Percentiles rank a stretch among this genome's conserved stretches.
Evolutionary conservation across 331 rosid species (phyloP).

Genomic region (Quercus lobata): DNA sequence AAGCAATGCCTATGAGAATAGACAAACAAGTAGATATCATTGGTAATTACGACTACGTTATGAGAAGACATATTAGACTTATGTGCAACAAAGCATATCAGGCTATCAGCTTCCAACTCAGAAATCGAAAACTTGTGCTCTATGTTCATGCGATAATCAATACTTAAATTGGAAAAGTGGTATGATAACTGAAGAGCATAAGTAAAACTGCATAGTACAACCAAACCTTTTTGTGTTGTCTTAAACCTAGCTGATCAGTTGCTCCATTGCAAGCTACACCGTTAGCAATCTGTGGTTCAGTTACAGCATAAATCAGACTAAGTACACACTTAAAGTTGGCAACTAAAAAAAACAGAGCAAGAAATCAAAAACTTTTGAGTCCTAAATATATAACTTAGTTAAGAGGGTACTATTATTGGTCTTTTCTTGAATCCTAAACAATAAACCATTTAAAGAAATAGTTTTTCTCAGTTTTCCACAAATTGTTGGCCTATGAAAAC

Average conservation of each 20-base stretch:
- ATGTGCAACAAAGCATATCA: not conserved
- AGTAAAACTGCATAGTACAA: not conserved
- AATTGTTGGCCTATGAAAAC: slow-evolving; percentile 6
- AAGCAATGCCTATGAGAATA: slow-evolving; percentile 65
- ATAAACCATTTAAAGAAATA: not conserved
- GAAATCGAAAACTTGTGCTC: not conserved
- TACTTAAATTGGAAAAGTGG: not conserved
- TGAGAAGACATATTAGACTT: not conserved
- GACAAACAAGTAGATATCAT: not conserved
- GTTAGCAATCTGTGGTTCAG: slow-evolving; percentile 42
- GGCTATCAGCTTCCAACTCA: not conserved
- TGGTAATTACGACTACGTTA: not conserved
- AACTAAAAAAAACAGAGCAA: not conserved
- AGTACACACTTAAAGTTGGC: slow-evolving; percentile 6
- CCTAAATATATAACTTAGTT: not conserved
- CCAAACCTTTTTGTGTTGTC: slow-evolving; percentile 78
- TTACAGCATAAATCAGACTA: slow-evolving; percentile 22
- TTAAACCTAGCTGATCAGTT: slow-evolving; percentile 40
- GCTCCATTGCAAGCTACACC: slow-evolving; percentile 39
- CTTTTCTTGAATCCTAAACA: not conserved
- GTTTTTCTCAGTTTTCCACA: not conserved
- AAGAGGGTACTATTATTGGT: not conserved
- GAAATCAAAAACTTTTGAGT: not conserved
- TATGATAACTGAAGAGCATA: not conserved
- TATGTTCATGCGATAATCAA: not conserved